A percentile compares a stretch with the other conserved stretches of the same genome.
These are phyloP conservation scores for Raphidocelis subcapitata DNA, from an alignment of 139 green algal species.

Conservation along the genomic window DNA sequence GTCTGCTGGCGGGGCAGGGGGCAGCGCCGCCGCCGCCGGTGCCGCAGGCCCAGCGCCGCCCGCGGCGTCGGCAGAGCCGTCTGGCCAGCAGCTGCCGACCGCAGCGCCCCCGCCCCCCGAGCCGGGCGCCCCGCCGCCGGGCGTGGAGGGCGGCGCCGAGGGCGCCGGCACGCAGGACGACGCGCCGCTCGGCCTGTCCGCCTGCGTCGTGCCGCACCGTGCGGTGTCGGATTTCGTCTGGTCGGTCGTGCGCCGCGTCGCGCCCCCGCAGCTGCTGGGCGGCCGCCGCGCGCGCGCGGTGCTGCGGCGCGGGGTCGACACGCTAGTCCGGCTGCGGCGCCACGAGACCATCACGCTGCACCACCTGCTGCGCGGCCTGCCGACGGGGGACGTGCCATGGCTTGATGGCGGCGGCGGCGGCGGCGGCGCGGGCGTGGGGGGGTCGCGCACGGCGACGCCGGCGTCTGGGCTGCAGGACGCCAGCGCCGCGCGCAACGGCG, in stretches of 20 bases:
- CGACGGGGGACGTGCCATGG: conserved; percentile 39
- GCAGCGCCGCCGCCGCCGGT: conserved; percentile 6
- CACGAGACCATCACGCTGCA: conserved; percentile 72
- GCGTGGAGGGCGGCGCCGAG: neutral
- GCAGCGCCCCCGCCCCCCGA: neutral
- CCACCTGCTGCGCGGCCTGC: conserved; percentile 53
- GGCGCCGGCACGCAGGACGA: neutral
- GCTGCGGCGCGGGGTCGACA: conserved; percentile 13
- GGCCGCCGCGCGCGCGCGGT: conserved; percentile 33
- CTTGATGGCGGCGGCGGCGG: neutral
- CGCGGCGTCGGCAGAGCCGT: conserved; percentile 1
- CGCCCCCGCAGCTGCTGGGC: conserved; percentile 65
- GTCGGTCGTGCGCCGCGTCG: conserved; percentile 52
- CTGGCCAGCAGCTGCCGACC: neutral
- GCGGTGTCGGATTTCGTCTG: conserved; percentile 69
- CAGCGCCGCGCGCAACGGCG: neutral
- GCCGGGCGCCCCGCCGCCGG: neutral
- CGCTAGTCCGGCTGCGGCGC: conserved; percentile 63
- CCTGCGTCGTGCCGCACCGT: conserved; percentile 40
- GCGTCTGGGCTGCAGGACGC: neutral
- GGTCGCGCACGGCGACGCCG: neutral
- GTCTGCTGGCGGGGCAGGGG: too few relatives aligned
- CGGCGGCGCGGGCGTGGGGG: neutral
- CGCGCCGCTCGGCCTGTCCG: conserved; percentile 25
- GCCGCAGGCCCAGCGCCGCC: neutral